Evolutionary conservation across 2,329 filamentous ascomycete genomes (phyloP), one percentile per base, ranked within the genome.

Genomic region (Lecanicillium sp.): DNA sequence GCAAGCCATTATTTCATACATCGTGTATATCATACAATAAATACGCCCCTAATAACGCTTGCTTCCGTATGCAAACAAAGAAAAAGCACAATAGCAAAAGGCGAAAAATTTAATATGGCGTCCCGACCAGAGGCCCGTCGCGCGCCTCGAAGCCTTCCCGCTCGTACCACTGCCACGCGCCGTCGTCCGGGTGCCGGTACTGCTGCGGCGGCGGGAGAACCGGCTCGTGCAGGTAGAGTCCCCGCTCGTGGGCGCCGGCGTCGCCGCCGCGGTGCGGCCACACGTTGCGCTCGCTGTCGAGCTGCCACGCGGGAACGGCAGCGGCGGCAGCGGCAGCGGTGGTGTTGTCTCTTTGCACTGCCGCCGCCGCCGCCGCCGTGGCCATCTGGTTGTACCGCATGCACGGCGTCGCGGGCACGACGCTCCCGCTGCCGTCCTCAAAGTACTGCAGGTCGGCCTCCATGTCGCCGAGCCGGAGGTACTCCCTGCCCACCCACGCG

Each of bases 361-460:
- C n/a, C n/a, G 36, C 29, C 37, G n/a, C 20, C 12, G 17, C 15
- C 23, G 15, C 37, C 37, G 29, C n/a, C 37, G 2, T 21, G 27
- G 10, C 23, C 37, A 41, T 33, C 10, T 36, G 45, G 9, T 29
- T 21, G 14, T 36, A 48, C 23, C 37, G 20, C 45, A 48, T 35
- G 23, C 37, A 48, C 17, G 45, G 45, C 23, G 45, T 48, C 29
- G 37, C 37, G 21, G 45, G 45, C 21, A 41, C 45, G 7, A 29
- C 26, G 26, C 12, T 29, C 15, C 26, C 27, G 4, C 20, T 40
- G 11, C 45, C 45, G 15, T 48, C 62, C 19, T 66, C 67, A 56
- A 81, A 83, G 50, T 74, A 63, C 49, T 77, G 73, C 26, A 84
- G 65, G 52, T 84, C 77, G 2, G 79, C 81, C 56, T 82, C 78